Evolutionary conservation across 2,329 filamentous ascomycete genomes (phyloP), one percentile per base, ranked within the genome.

Genomic region (Alternaria sp.): DNA sequence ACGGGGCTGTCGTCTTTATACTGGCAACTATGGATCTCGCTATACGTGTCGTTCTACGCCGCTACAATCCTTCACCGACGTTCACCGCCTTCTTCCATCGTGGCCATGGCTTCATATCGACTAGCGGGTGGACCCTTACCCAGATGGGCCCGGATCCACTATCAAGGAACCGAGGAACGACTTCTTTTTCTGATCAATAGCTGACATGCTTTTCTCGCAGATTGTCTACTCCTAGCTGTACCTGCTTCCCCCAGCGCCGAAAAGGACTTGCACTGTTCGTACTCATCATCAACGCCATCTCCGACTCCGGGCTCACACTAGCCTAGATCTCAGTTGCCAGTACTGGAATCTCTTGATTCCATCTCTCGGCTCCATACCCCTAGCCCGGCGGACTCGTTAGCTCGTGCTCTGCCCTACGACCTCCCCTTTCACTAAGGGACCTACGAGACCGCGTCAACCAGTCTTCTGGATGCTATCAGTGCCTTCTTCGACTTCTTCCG

Each of bases 331-430:
- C 69, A 70, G 74, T 77, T 75, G 73, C 76, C 75, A 74, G 69
- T 66, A 68, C 70, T 72, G 75, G 68, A 72, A 74, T 75, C 72
- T 75, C 73, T 73, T 77, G 79, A 82, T 82, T 81, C 78, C 75
- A 79, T 75, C 71, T 78, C 75, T 78, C 76, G 75, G 78, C 75
- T 73, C 75, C 73, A 69, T 67, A 74, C 74, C 72, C 65, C 72
- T 69, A 72, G 69, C 61, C 66, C 71, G 74, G 82, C 75, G 81
- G 82, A 84, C 81, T 80, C 82, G 82, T 84, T 84, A 83, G 80
- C 78, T 84, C 82, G 82, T 82, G 81, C 78, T 84, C 81, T 84
- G 78, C 81, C 77, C 54, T 62, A 66, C 59, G 61, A 64, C 63
- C 71, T 73, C 74, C 75, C 76, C 77, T 77, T 69, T 64, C 65